phyloP scores from a whole-genome alignment of 2,329 filamentous ascomycete species.

The Diaporthe helianthi region DNA sequence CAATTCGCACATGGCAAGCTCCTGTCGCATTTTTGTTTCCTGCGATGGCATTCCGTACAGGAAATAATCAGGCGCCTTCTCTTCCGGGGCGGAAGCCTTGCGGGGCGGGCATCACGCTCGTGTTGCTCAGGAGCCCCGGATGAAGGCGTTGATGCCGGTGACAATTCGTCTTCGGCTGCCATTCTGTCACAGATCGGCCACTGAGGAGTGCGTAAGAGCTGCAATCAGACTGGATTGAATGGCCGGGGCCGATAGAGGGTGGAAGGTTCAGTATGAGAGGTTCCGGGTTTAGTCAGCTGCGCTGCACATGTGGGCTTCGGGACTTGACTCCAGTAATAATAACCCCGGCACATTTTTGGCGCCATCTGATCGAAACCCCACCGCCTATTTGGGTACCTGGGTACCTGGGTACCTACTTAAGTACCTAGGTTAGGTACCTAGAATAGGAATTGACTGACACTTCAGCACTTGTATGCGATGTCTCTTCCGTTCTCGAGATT shows the following conservation, averaged over 20 bases:
- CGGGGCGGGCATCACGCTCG: constrained; percentile 1
- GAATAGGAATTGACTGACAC: background rate
- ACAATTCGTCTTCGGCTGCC: constrained; percentile 17
- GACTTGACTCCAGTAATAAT: constrained; percentile 21
- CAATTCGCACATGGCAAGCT: constrained; percentile 67
- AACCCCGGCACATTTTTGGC: constrained; percentile 5
- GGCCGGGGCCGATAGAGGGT: background rate
- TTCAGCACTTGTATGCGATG: background rate
- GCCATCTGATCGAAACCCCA: background rate
- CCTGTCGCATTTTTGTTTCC: constrained; percentile 71
- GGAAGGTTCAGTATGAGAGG: constrained; percentile 5
- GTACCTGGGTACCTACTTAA: background rate
- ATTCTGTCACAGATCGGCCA: background rate
- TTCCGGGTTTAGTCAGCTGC: constrained; percentile 18
- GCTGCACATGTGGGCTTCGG: too few species aligned
- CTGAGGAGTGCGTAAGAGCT: background rate
- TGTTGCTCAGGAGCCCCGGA: constrained; percentile 22
- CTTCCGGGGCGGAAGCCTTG: constrained; percentile 57
- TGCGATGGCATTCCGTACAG: constrained; percentile 69
- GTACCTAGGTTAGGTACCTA: background rate
- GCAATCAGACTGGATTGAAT: background rate
- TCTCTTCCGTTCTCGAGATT: background rate
- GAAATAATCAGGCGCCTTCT: constrained; percentile 67
- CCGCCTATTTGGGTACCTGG: background rate
- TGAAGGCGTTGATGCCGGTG: constrained; percentile 25